These are phyloP conservation scores for Didymella lethalis DNA, from an alignment of 2,329 filamentous ascomycete species.

Conservation along the genomic window DNA sequence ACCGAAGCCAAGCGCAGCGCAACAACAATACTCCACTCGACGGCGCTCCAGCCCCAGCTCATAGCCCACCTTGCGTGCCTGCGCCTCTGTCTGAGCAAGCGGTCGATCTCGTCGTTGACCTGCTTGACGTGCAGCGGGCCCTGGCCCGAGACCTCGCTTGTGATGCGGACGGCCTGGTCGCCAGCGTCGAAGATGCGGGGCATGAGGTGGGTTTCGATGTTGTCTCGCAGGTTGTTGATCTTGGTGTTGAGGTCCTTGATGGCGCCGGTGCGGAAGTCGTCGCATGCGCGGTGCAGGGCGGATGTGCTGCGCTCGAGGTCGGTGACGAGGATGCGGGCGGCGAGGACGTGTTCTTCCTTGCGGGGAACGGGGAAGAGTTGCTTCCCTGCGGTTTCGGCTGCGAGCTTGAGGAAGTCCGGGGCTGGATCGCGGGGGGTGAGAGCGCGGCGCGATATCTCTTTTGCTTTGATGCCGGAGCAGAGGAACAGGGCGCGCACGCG, in stretches of 20 bases:
- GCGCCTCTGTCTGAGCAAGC: slow-evolving; percentile 73
- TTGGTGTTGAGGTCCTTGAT: slow-evolving; percentile 55
- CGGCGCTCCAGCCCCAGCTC: slow-evolving; percentile 76
- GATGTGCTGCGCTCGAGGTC: slow-evolving; percentile 56
- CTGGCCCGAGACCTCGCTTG: slow-evolving; percentile 75
- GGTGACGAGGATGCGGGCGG: slow-evolving; percentile 60
- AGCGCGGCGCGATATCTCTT: slow-evolving; percentile 75
- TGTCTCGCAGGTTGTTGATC: slow-evolving; percentile 55
- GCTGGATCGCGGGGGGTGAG: slow-evolving; percentile 53
- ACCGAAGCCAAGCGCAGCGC: slow-evolving; percentile 97
- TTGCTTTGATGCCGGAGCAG: slow-evolving; percentile 87
- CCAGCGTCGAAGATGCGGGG: slow-evolving; percentile 71
- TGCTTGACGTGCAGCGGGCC: slow-evolving; percentile 83
- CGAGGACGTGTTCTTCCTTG: slow-evolving; percentile 62
- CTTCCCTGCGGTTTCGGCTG: slow-evolving; percentile 55
- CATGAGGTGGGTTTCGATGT: slow-evolving; percentile 61
- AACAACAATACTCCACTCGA: slow-evolving; percentile 88
- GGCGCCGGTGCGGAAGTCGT: slow-evolving; percentile 57
- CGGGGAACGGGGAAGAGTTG: slow-evolving; percentile 56
- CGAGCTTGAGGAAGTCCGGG: slow-evolving; percentile 48
- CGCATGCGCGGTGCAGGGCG: slow-evolving; percentile 60
- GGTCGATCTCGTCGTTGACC: slow-evolving; percentile 76
- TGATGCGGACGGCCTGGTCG: slow-evolving; percentile 82
- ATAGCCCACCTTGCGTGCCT: slow-evolving; percentile 78
- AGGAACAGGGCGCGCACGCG: slow-evolving; percentile 79